Evolutionary conservation across 495 filamentous ascomycete genomes (phyloP).

Genomic region (Penicillium bovifimosum): DNA sequence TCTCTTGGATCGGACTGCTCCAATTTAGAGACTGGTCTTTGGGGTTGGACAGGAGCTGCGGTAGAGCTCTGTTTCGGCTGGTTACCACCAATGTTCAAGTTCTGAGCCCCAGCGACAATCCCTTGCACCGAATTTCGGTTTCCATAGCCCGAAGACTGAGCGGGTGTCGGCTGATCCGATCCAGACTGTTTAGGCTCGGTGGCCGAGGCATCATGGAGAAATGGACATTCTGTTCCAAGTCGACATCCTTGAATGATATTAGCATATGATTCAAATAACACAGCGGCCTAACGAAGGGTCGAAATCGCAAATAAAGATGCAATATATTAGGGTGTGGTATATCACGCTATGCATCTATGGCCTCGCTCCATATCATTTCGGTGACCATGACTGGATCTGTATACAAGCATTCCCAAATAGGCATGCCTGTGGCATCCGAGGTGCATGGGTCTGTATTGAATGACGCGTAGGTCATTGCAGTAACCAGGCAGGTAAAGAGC

Average conservation of each 20-base stretch:
- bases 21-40: constrained; percentile 58
- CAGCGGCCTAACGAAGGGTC: neutral
- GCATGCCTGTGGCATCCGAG: neutral
- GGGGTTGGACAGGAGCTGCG: constrained; percentile 30
- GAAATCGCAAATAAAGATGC: neutral
- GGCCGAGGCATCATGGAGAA: constrained; percentile 30
- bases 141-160: constrained; percentile 1
- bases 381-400: neutral
- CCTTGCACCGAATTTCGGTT: constrained; percentile 1
- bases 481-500: neutral
- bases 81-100: constrained; percentile 7
- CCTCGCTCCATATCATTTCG: neutral
- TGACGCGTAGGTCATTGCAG: neutral
- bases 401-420: neutral
- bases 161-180: constrained; percentile 7
- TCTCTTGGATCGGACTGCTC: constrained; percentile 64
- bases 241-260: constrained; percentile 35
- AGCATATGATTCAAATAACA: constrained; percentile 10
- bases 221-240: constrained; percentile 37
- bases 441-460: neutral
- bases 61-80: constrained; percentile 8
- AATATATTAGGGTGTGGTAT: neutral
- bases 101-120: constrained; percentile 8
- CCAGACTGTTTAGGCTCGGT: constrained; percentile 4
- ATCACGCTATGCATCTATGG: neutral